A percentile compares a stretch with the other conserved stretches of the same genome.
These are phyloP conservation scores for Dendrocalamus latiflorus DNA, from an alignment of 202 grass and related monocot species.

Conservation along the genomic window DNA sequence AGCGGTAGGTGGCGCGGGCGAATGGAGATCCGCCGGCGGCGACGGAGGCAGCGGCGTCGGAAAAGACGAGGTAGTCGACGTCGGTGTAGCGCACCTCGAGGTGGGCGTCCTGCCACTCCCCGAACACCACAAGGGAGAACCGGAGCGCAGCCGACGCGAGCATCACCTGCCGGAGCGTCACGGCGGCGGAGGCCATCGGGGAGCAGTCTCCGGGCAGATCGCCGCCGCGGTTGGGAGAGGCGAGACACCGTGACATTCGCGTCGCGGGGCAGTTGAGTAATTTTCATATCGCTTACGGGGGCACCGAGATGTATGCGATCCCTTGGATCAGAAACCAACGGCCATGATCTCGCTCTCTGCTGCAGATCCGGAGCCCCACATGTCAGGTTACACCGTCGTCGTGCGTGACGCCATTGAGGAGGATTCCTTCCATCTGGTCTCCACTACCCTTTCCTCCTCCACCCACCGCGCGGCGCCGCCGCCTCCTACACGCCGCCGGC, in stretches of 20 bases:
- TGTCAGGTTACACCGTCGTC: not conserved
- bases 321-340: not conserved
- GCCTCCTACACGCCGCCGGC: not conserved
- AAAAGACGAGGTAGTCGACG: conserved; percentile 93
- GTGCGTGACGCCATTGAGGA: not conserved
- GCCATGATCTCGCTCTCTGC: not conserved
- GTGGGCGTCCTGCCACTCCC: conserved; percentile 87
- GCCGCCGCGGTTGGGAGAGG: not conserved
- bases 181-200: conserved; percentile 25
- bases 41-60: conserved; percentile 73
- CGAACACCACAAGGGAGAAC: conserved; percentile 45
- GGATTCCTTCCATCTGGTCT: conserved; percentile 13
- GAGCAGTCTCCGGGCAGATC: not conserved
- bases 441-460: not conserved
- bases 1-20: conserved; percentile 77
- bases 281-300: not conserved
- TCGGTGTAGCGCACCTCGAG: conserved; percentile 89
- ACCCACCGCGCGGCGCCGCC: conserved; percentile 29
- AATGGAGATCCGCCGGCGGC: conserved; percentile 66
- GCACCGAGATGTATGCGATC: not conserved
- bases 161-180: conserved; percentile 41
- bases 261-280: conserved; percentile 23
- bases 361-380: not conserved
- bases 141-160: conserved; percentile 49
- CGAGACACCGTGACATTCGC: not conserved